Base-by-base conservation (phyloP, 257 asterid species). In the Hygrophila difformis region DNA sequence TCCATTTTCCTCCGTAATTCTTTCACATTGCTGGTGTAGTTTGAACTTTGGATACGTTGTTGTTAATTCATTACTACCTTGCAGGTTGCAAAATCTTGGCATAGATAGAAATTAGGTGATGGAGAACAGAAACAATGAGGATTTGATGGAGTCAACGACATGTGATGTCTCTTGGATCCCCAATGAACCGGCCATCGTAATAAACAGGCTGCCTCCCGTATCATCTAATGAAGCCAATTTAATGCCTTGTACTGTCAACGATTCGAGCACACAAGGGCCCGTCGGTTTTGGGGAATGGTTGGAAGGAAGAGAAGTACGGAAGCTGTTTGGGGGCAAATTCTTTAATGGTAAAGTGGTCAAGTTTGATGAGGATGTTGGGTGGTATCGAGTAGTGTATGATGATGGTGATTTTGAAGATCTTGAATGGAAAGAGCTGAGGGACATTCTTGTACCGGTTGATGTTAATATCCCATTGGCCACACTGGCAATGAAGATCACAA, bases 321-420 rank as follows among this genome's bases (percentile, higher is more conserved):
- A 83, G 47, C 26, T 42, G 47, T 79, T 76, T 20, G 88, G 68
- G 16, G 68, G 56, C 15, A 55, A 61, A 15, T 35, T 39, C 12
- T 74, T 60, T 34, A 34, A 17, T 0, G 94, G 94, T 43, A 63
- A 17, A 59, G 79, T 83, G 24, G 50, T 39, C 1, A 57, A 55
- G 60, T 83, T 63, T 39, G 93, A 83, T 29, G 26, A 43, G 61
- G 74, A 72, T 44, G 53, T 35, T 57, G 72, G 73, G 12, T 77
- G 94, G 94, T 83, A 76, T 55, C 63, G 59, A 50, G 93, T 83
- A 21, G 64, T 44, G 7, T 83, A 83, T 38, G 85, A 76, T 42
- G 94, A 83, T 44, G 93, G 94, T 0, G 94, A 83, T 15, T 51
- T 52, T 18, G 87, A 83, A 72, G 92, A 83, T 51, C 75, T 83